Percentiles rank a stretch among this genome's conserved stretches.
Evolutionary conservation across 352 stramenopile genomes (phyloP).

Genomic region (Phytophthora cryptogea): DNA sequence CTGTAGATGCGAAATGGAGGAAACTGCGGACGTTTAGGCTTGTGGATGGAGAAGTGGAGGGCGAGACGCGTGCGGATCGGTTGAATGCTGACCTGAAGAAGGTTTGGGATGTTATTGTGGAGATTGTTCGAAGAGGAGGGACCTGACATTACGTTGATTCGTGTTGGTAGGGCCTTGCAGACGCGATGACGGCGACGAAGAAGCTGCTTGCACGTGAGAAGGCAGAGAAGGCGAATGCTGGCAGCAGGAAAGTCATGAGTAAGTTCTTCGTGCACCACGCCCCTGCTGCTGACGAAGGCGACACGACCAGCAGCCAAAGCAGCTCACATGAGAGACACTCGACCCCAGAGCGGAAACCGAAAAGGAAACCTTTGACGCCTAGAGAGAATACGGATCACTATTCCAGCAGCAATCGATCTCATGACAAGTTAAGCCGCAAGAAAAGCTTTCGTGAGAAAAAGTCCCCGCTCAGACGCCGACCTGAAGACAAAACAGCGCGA

Average conservation of each 20-base stretch:
- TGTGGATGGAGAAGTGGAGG: constrained; percentile 62
- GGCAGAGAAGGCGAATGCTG: constrained; percentile 21
- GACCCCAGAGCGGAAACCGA: constrained; percentile 12
- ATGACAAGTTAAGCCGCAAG: constrained; percentile 11
- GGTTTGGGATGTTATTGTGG: constrained; percentile 18
- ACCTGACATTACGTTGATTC: background rate
- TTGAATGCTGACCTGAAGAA: constrained; percentile 62
- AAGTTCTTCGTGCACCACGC: constrained; percentile 25
- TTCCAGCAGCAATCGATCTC: constrained; percentile 2
- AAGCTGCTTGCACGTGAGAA: constrained; percentile 35
- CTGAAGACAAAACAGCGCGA: constrained; percentile 3
- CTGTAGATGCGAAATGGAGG: constrained; percentile 65
- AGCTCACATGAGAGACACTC: constrained; percentile 13
- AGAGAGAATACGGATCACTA: constrained; percentile 17
- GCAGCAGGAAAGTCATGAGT: constrained; percentile 37
- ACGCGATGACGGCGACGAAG: constrained; percentile 36
- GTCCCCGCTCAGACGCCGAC: constrained; percentile 2
- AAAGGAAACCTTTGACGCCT: constrained; percentile 19
- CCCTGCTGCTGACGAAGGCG: constrained; percentile 10
- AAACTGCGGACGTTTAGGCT: constrained; percentile 78
- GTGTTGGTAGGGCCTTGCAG: constrained; percentile 23
- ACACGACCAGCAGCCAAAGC: constrained; percentile 20
- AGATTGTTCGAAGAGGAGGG: background rate
- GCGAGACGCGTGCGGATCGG: constrained; percentile 54
- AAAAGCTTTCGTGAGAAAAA: constrained; percentile 11